Percentiles rank a stretch among this genome's conserved stretches.
phyloP scores from a whole-genome alignment of 2,329 filamentous ascomycete species.

The Colletotrichum cuscutae region DNA sequence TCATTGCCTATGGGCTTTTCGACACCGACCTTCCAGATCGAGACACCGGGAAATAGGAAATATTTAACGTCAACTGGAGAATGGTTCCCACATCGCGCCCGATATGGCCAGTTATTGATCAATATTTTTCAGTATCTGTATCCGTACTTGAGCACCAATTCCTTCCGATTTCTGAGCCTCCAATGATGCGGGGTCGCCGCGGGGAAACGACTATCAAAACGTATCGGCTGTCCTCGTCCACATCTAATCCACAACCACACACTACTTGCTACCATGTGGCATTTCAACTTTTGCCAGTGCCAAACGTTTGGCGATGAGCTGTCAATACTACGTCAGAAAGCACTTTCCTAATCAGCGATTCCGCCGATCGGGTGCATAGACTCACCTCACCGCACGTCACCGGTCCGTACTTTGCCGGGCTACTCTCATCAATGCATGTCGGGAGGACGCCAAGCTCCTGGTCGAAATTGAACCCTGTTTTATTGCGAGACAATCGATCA shows the following conservation, averaged over 20 bases:
- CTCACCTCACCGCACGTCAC: constrained; percentile 58
- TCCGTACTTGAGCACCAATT: background rate
- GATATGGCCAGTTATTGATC: background rate
- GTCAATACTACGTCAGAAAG: constrained; percentile 12
- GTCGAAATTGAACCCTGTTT: constrained; percentile 57
- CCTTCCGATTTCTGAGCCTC: background rate
- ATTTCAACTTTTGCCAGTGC: constrained; percentile 3
- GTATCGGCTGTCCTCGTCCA: background rate
- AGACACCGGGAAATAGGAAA: background rate
- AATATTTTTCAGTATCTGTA: background rate
- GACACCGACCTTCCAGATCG: background rate
- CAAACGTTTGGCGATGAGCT: constrained; percentile 29
- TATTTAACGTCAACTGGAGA: background rate
- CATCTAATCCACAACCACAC: background rate
- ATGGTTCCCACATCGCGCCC: background rate
- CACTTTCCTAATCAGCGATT: background rate
- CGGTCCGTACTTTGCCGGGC: constrained; percentile 60
- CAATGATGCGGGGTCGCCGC: background rate
- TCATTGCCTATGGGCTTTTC: background rate
- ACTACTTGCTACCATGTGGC: background rate
- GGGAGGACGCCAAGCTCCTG: constrained; percentile 60
- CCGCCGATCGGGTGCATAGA: background rate
- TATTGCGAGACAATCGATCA: background rate
- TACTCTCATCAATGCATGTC: constrained; percentile 56
- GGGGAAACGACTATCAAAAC: background rate